A percentile compares a stretch with the other conserved stretches of the same genome.
Evolutionary conservation across 176 grass and related monocot genomes (phyloP).

Genomic region (Chrysopogon serrulatus): DNA sequence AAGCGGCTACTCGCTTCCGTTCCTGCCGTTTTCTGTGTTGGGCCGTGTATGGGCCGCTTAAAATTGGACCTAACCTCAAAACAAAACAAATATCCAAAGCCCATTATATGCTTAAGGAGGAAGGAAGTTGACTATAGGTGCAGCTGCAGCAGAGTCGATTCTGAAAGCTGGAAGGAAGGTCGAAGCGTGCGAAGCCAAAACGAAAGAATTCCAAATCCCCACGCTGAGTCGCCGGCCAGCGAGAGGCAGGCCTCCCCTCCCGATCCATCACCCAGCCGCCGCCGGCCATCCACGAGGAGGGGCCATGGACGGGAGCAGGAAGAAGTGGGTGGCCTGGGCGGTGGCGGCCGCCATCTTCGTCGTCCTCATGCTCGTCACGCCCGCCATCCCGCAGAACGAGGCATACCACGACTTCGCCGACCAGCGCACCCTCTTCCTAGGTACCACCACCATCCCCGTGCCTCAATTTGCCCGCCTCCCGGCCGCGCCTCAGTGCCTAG

Average conservation of each 20-base stretch:
- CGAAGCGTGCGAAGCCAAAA: neutral
- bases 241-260: neutral
- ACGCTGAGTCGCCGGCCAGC: neutral
- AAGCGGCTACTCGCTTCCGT: too few relatives aligned
- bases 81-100: too few relatives aligned
- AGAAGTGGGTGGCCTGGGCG: slow-evolving; percentile 56
- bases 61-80: too few relatives aligned
- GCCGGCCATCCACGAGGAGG: neutral
- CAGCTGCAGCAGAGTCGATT: too few relatives aligned
- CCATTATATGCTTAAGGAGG: too few relatives aligned
- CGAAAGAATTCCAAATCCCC: neutral
- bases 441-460: slow-evolving; percentile 5
- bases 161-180: too few relatives aligned
- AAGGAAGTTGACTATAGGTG: too few relatives aligned
- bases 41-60: too few relatives aligned
- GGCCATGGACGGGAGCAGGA: slow-evolving; percentile 37
- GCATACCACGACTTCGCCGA: slow-evolving; percentile 94
- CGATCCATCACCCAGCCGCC: neutral
- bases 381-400: slow-evolving; percentile 83
- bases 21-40: too few relatives aligned
- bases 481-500: too few relatives aligned
- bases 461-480: too few relatives aligned
- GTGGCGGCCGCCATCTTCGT: slow-evolving; percentile 62
- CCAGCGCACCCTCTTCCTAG: slow-evolving; percentile 73
- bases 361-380: slow-evolving; percentile 89